phyloP scores from a whole-genome alignment of 176 grass and related monocot species.

The Lolium rigidum region DNA sequence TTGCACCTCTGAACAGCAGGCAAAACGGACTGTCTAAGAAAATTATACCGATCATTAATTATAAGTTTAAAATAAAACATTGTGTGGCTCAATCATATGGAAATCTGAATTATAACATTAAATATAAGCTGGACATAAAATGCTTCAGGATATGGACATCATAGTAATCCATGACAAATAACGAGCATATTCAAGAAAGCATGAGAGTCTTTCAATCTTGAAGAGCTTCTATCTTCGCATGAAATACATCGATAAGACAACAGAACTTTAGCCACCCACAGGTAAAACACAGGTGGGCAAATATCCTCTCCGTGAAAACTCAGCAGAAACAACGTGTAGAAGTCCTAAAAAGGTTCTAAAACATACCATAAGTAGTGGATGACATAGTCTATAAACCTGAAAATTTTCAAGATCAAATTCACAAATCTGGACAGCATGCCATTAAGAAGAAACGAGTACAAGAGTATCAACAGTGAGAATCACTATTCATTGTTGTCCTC shows the following conservation, averaged over 20 bases:
- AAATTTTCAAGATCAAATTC: background rate
- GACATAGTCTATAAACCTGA: background rate
- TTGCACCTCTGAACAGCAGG: background rate
- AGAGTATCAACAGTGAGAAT: background rate
- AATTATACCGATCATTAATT: background rate
- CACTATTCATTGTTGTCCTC: background rate
- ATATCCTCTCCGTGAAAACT: background rate
- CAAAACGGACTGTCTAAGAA: background rate
- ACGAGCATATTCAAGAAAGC: background rate
- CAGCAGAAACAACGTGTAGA: background rate
- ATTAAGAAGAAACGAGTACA: background rate
- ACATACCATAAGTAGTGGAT: background rate
- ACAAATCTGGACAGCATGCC: background rate
- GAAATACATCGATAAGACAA: slow-evolving; percentile 2
- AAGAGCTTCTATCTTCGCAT: slow-evolving; percentile 25
- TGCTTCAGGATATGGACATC: background rate
- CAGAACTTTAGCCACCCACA: background rate
- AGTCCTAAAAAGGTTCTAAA: background rate
- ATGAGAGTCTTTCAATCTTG: slow-evolving; percentile 1
- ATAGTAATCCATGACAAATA: background rate
- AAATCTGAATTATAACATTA: background rate
- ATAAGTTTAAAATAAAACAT: slow-evolving; percentile 12
- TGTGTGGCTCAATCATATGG: background rate
- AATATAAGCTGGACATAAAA: slow-evolving; percentile 2
- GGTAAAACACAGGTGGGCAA: slow-evolving; percentile 1